Conservation (phyloP, 768 basidiomycete species). For the Pisolithus tinctorius region DNA sequence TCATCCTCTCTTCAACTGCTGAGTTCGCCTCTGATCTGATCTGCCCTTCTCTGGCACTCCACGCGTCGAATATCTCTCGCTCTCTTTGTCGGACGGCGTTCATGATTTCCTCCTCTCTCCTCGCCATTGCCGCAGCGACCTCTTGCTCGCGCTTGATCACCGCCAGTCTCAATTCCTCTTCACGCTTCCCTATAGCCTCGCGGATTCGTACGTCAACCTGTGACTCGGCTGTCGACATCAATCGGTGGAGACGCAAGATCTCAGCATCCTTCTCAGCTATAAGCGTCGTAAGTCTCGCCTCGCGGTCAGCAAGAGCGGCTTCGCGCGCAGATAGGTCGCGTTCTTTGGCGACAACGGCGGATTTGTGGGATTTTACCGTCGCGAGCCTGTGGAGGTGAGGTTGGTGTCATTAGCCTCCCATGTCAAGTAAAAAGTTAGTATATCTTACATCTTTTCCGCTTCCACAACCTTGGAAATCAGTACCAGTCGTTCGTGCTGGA, state of each 20-base stretch:
- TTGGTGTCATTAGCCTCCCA: too few relatives aligned
- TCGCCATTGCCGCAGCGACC: conserved; percentile 55
- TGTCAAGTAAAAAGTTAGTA: background rate
- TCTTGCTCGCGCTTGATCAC: conserved; percentile 67
- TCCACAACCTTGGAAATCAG: conserved; percentile 67
- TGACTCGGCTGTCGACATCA: conserved; percentile 33
- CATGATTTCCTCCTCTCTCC: conserved; percentile 67
- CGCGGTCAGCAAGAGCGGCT: conserved; percentile 45
- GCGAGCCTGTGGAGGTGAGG: conserved; percentile 39
- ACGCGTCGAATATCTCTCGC: conserved; percentile 55
- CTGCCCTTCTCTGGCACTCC: conserved; percentile 45
- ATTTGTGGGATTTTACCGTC: conserved; percentile 58
- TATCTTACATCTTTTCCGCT: conserved; percentile 66
- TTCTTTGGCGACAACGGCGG: conserved; percentile 49
- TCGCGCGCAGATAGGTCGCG: conserved; percentile 59
- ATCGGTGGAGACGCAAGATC: conserved; percentile 40
- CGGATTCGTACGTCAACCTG: conserved; percentile 44
- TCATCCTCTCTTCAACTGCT: conserved; percentile 32
- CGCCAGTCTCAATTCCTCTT: conserved; percentile 61
- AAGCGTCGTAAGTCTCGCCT: conserved; percentile 41
- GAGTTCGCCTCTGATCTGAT: conserved; percentile 43
- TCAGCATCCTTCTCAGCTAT: conserved; percentile 57
- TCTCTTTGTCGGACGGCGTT: conserved; percentile 59
- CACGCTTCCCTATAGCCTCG: conserved; percentile 53
- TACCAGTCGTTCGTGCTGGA: conserved; percentile 73